Evolutionary conservation across 805 yeast genomes (phyloP), one percentile per base, ranked within the genome.

Genomic region (Pichia exigua): DNA sequence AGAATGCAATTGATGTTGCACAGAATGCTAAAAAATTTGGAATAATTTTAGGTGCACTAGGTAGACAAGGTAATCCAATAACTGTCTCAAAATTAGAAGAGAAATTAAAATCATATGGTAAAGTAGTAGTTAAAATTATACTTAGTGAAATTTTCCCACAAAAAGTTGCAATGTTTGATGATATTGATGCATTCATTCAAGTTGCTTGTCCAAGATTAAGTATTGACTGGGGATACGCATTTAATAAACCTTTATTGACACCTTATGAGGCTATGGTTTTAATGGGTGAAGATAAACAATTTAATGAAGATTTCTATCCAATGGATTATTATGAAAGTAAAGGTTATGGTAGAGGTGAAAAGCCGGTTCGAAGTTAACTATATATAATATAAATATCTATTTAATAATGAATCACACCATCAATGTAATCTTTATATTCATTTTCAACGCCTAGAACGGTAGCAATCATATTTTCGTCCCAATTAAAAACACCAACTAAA

Each of bases 211-310:
- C 99, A 0, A 75, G 99, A 61, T 71, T 94, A 45, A 88, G 96
- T 2, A 92, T 94, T 42, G 99, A 94, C 66, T 94, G 99, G 99
- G 99, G 99, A 0, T 94, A 94, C 66, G 99, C 99, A 0, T 94
- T 94, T 63, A 82, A 82, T 53, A 87, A 86, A 62, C 99, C 99
- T 0, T 70, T 94, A 43, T 69, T 94, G 52, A 92, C 99, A 0
- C 99, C 99, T 0, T 94, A 94, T 65, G 99, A 94, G 64, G 89
- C 97, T 0, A 89, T 87, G 88, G 96, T 91, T 6, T 77, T 90
- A 76, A 67, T 94, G 58, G 85, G 79, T 9, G 76, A 82, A 45
- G 97, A 90, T 61, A 70, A 70, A 39, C 75, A 72, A 67, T 87
- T 94, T 79, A 71, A 67, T 45, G 77, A 77, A 42, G 73, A 73